Base-by-base conservation (phyloP, 495 filamentous ascomycete genomes). In the Lasiosphaeria hispida region DNA sequence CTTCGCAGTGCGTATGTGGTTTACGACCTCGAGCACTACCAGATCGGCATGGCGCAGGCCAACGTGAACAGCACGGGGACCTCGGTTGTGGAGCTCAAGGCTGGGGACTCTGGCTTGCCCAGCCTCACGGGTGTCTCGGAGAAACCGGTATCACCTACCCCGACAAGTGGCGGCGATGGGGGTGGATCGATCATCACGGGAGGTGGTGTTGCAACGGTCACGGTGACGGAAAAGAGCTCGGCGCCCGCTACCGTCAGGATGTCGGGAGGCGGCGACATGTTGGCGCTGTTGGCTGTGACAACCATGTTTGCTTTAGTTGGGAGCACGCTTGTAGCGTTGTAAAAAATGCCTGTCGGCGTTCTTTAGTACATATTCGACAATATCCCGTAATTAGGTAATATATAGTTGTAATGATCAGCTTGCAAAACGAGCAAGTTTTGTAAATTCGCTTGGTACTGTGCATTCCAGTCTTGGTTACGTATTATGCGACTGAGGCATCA, bases 1-100 rank as follows among this genome's bases (percentile, higher is more conserved):
- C 76, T 98, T 14, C 86, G 94, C 50, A 89, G 85, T 55, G 91
- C 93, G 2, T 98, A 97, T 65, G 89, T 97, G 30, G 94, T 97
- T 0, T 97, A 94, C 67, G 93, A 97, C 63, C 78, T 97, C 9
- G 75, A 75, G 10, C 92, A 92, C 68, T 87, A 93, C 70, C 77
- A 92, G 74, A 89, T 97, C 57, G 89, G 84, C 13, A 72, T 98
- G 19, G 94, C 90, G 7, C 89, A 92, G 65, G 92, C 93, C 13
- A 88, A 89, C 44, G 88, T 94, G 74, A 90, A 96, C 66, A 78
- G 83, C 33, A 86, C 83, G 0, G 69, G 70, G 7, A 79, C 77
- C 50, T 70, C 60, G 49, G 58, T 83, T 23, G 51, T 80, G 1
- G 80, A 80, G 57, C 74, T 83, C 18, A 48, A 39, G 7, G 57